Evolutionary conservation across 1,284 basidiomycete species (phyloP).

Genomic region (Sanguinoderma infundibulare): DNA sequence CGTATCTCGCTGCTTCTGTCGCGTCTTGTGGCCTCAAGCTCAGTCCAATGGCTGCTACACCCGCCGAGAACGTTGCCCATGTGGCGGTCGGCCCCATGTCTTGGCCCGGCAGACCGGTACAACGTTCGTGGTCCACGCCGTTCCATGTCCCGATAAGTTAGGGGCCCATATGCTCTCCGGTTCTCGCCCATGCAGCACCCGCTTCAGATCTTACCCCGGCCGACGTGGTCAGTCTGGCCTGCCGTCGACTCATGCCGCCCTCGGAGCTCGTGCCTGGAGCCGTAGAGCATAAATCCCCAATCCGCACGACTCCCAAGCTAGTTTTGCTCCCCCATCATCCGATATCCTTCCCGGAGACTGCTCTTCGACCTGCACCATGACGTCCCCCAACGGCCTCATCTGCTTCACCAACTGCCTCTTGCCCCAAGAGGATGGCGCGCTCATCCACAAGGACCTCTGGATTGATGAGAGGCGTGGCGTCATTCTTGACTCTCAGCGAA

Average conservation of each 20-base stretch:
- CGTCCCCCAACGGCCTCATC: slow-evolving; percentile 63
- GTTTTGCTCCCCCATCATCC: background rate
- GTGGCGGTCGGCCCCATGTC: background rate
- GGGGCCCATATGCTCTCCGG: slow-evolving; percentile 19
- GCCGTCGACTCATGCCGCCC: background rate
- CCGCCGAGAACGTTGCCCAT: background rate
- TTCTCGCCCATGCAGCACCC: slow-evolving; percentile 13
- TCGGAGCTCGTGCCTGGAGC: slow-evolving; percentile 1
- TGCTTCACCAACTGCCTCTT: slow-evolving; percentile 88
- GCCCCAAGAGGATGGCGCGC: slow-evolving; percentile 74
- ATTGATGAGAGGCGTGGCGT: slow-evolving; percentile 71
- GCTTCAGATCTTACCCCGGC: no score
- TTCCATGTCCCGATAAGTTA: background rate
- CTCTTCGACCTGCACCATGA: slow-evolving; percentile 28
- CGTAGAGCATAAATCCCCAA: background rate
- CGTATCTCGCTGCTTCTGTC: background rate
- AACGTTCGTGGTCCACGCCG: slow-evolving; percentile 1
- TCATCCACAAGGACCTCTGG: slow-evolving; percentile 76
- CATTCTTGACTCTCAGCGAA: slow-evolving; percentile 67
- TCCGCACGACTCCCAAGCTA: background rate
- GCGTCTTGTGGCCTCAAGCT: background rate
- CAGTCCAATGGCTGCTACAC: background rate
- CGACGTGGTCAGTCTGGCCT: slow-evolving; percentile 3
- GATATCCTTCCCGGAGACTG: background rate
- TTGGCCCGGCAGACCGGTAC: background rate